Base-by-base conservation (phyloP, 495 filamentous ascomycete genomes). In the Xylaria longipes region DNA sequence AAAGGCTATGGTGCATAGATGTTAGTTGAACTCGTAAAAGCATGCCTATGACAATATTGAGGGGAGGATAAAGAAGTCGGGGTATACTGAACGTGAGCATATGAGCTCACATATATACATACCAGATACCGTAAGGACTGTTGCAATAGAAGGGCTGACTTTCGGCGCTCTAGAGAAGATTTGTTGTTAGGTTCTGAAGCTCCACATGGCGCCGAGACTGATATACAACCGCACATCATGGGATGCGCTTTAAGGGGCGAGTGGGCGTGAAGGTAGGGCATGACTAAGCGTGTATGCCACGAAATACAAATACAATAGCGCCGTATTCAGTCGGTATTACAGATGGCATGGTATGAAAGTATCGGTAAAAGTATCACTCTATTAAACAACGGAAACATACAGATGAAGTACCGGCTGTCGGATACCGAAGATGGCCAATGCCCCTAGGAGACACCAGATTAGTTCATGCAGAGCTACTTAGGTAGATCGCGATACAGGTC, bases 111-210 rank as follows among this genome's bases (percentile, higher is more conserved):
- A 20, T 3, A 74, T 39, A 70, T 76, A 57, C 80, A 86, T 64
- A 86, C 73, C 82, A 87, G 72, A 89, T 89, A 27, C 94, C 93
- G 79, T 97, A 97, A 5, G 94, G 95, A 65, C 90, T 91, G 83
- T 97, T 97, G 78, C 97, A 94, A 78, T 97, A 97, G 82, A 97
- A 97, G 1, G 95, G 95, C 81, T 94, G 92, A 45, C 90, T 90
- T 81, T 94, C 92, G 54, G 91, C 87, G 75, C 90, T 92, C 50
- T 62, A 35, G 2, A 37, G 50, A 29, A 70, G 6, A 41, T 17
- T 17, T 1, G 1, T 63, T 68, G 61, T 71, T 37, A 68, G 61
- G 25, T 31, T 37, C 11, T 48, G 39, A 5, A 65, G 14, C 14
- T 27, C 15, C 14, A 17, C 6, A 37, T 17, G 7, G 5, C 0